Evolutionary conservation across 306 rosid species (phyloP).

Genomic region (Cyamopsis tetragonoloba): DNA sequence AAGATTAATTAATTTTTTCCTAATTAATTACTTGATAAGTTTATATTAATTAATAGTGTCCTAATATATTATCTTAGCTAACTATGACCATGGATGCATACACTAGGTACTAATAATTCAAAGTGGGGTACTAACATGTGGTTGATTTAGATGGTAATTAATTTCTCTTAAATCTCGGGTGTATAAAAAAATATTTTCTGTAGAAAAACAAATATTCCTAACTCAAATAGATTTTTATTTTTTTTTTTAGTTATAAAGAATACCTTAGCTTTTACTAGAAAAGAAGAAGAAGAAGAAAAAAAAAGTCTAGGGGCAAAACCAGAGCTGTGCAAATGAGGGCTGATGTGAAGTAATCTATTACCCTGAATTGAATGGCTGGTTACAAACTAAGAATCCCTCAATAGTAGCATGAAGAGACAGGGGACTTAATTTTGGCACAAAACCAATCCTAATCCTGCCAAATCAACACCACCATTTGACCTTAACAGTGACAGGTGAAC

Average conservation of each 20-base stretch:
- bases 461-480: constrained; percentile 40
- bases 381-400: constrained; percentile 9
- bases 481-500: constrained; percentile 23
- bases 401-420: constrained; percentile 14
- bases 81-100: neutral
- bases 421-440: neutral
- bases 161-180: too few relatives aligned
- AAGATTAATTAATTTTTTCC: neutral
- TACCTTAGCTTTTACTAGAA: too few relatives aligned
- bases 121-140: too few relatives aligned
- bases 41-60: neutral
- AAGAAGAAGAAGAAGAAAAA: too few relatives aligned
- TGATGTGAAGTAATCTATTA: constrained; percentile 4
- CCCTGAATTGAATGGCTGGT: constrained; percentile 12
- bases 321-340: constrained; percentile 1
- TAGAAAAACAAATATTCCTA: too few relatives aligned
- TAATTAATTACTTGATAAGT: neutral
- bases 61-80: neutral
- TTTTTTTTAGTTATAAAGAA: too few relatives aligned
- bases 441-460: neutral
- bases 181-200: too few relatives aligned
- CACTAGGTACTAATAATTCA: neutral
- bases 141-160: too few relatives aligned
- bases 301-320: neutral
- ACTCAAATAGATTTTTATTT: too few relatives aligned